Conservation (phyloP, 139 green algal species). For the Chlamydomonas schloesseri region DNA sequence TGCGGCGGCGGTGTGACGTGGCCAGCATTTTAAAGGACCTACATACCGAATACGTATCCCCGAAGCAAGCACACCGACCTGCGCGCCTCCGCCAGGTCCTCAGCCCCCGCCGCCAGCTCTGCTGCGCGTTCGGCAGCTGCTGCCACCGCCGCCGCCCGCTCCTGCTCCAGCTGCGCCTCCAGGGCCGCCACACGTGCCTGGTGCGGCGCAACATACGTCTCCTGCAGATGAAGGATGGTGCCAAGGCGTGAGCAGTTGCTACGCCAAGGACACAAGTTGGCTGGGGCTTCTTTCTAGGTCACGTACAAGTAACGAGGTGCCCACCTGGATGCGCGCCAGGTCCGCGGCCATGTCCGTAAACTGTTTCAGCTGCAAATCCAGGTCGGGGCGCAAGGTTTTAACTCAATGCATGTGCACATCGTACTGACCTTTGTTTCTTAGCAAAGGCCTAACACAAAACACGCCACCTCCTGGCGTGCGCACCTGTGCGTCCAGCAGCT, state of each 20-base stretch:
- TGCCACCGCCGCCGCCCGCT: not conserved
- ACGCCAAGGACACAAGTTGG: not conserved
- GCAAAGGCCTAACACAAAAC: not conserved
- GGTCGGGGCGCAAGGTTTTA: not conserved
- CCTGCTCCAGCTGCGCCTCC: not conserved
- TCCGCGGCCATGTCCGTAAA: not conserved
- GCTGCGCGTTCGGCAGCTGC: not conserved
- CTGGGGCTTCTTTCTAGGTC: too few relatives aligned
- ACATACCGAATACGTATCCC: too few relatives aligned
- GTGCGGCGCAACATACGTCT: not conserved
- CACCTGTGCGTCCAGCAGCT: slow-evolving; percentile 18
- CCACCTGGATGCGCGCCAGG: slow-evolving; percentile 6
- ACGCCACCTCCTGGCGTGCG: too few relatives aligned
- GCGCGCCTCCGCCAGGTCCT: not conserved
- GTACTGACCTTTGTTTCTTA: not conserved
- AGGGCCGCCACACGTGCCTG: not conserved
- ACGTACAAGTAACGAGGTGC: too few relatives aligned
- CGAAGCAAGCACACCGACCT: too few relatives aligned
- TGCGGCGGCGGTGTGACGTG: too few relatives aligned
- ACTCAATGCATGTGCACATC: too few relatives aligned
- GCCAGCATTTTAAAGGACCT: too few relatives aligned
- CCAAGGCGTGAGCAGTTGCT: not conserved
- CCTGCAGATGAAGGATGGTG: not conserved
- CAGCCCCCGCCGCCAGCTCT: not conserved
- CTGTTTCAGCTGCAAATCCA: not conserved